phyloP scores from a whole-genome alignment of 306 rosid genomes.

The Corylus heterophylla region DNA sequence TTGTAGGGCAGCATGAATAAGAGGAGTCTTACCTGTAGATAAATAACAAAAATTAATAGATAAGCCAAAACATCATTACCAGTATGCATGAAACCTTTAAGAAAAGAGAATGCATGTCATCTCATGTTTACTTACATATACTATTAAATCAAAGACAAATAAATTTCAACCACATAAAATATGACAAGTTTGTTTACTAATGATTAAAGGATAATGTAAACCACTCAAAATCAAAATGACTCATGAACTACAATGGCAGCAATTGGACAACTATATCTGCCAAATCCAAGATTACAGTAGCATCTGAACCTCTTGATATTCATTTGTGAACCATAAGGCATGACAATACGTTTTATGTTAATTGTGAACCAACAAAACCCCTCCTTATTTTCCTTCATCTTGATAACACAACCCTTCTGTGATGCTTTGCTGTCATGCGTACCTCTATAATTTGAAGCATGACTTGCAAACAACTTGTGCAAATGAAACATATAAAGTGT shows the following conservation, averaged over 20 bases:
- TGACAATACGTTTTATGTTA: neutral
- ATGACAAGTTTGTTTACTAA: neutral
- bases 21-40: slow-evolving; percentile 73
- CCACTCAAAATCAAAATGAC: neutral
- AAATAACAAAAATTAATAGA: neutral
- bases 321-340: neutral
- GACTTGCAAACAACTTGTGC: neutral
- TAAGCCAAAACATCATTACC: neutral
- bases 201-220: neutral
- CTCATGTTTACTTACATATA: neutral
- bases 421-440: neutral
- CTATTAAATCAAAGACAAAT: neutral
- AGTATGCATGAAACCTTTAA: neutral
- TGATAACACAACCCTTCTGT: neutral
- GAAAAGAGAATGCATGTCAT: neutral
- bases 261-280: neutral
- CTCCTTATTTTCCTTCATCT: neutral
- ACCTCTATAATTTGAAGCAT: neutral
- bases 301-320: neutral
- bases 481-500: neutral
- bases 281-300: neutral
- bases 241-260: neutral
- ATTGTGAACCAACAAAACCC: neutral
- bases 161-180: neutral
- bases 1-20: slow-evolving; percentile 89